A percentile compares a stretch with the other conserved stretches of the same genome.
Evolutionary conservation across 202 grass and related monocot species (phyloP).

Genomic region (Bolboschoenoplectus hybrid): DNA sequence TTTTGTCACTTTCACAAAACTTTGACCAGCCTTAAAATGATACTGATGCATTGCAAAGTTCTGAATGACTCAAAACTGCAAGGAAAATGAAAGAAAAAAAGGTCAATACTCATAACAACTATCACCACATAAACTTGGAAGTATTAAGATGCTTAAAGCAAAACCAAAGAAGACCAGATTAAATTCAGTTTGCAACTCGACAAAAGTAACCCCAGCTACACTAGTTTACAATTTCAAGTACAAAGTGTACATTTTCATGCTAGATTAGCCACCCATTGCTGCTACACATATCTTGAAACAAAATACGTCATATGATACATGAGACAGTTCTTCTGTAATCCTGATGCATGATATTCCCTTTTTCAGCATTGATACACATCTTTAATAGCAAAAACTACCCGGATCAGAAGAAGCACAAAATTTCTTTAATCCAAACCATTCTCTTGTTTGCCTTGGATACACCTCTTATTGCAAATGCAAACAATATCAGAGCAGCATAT

Average conservation of each 20-base stretch:
- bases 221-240: constrained; percentile 7
- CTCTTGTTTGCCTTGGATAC: neutral
- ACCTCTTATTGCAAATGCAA: neutral
- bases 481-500: neutral
- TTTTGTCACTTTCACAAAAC: neutral
- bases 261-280: neutral
- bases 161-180: neutral
- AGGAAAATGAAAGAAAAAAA: neutral
- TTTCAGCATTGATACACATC: neutral
- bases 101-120: neutral
- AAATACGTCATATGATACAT: neutral
- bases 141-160: neutral
- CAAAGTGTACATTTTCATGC: constrained; percentile 13
- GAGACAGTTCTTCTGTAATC: neutral
- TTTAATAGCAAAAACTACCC: neutral
- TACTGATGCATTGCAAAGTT: neutral
- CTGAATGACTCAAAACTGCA: neutral
- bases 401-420: neutral
- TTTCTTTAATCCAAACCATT: constrained; percentile 9
- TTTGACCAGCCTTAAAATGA: neutral
- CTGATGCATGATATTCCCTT: too few relatives aligned
- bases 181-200: neutral
- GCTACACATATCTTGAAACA: neutral
- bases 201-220: neutral
- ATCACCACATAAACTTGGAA: neutral